Evolutionary conservation across 2,329 filamentous ascomycete genomes (phyloP).

Genomic region (Xenosphaeropsis pyriputrescens): DNA sequence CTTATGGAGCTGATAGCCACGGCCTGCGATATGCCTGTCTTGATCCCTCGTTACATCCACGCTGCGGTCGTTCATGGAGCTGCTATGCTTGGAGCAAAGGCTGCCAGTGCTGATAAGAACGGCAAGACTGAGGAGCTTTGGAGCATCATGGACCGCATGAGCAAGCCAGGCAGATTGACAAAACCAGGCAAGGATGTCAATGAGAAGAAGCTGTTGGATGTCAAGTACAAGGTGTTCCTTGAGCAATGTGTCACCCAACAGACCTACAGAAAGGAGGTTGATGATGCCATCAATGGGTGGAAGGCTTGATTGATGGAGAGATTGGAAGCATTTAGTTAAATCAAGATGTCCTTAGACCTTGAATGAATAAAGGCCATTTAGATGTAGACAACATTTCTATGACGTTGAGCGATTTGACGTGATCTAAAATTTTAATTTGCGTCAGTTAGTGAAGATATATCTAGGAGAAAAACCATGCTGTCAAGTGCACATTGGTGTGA

Average conservation of each 20-base stretch:
- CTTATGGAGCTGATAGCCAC: constrained; percentile 87
- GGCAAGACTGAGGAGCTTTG: constrained; percentile 79
- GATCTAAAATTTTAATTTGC: too few species aligned
- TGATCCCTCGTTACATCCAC: constrained; percentile 87
- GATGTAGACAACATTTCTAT: too few species aligned
- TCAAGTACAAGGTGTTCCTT: constrained; percentile 92
- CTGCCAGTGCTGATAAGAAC: constrained; percentile 66
- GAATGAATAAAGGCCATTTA: too few species aligned
- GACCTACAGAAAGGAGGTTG: constrained; percentile 64
- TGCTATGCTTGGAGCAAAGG: constrained; percentile 94
- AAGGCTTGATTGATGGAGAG: neutral
- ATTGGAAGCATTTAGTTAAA: too few species aligned
- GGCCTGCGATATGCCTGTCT: constrained; percentile 78
- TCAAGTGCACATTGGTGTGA: too few species aligned
- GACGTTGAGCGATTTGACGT: too few species aligned
- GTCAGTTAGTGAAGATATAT: too few species aligned
- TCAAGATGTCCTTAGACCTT: too few species aligned
- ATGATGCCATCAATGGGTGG: constrained; percentile 39
- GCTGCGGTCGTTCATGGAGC: constrained; percentile 96
- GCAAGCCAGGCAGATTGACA: constrained; percentile 78
- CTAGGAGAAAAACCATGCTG: too few species aligned
- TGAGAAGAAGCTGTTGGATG: constrained; percentile 67
- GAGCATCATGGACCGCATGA: constrained; percentile 97
- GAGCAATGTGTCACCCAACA: constrained; percentile 83
- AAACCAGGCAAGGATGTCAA: constrained; percentile 55